Percentiles rank a stretch among this genome's conserved stretches.
Evolutionary conservation across 2,329 filamentous ascomycete species (phyloP).

Genomic region (Balansia obtecta): DNA sequence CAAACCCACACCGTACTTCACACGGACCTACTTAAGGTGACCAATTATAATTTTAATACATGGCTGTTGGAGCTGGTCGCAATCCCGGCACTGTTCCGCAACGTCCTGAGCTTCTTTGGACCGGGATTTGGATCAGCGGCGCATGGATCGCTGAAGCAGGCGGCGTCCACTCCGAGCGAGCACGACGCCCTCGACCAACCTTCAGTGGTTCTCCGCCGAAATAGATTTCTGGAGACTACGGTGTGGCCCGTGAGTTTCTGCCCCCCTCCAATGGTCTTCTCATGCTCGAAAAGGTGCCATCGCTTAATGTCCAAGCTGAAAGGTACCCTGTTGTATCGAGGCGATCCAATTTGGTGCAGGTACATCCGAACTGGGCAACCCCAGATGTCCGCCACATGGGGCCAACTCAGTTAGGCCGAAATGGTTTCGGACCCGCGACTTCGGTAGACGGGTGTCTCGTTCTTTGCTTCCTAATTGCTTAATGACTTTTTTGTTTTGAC

Average conservation of each 20-base stretch:
- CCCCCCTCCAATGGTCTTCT: neutral
- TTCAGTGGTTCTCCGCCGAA: neutral
- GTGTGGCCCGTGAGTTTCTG: neutral
- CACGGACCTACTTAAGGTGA: too few relatives aligned
- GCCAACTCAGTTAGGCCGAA: neutral
- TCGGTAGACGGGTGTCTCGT: neutral
- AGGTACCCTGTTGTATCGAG: neutral
- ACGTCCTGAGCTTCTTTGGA: constrained; percentile 10
- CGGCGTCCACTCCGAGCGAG: neutral
- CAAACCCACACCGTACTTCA: too few relatives aligned
- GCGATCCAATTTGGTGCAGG: neutral
- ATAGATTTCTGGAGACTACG: neutral
- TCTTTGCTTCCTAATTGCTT: neutral
- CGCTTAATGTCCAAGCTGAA: neutral
- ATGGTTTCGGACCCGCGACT: neutral
- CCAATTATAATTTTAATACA: too few relatives aligned
- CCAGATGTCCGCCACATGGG: constrained; percentile 1
- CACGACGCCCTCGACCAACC: neutral
- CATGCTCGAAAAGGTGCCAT: neutral
- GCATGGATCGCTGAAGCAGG: constrained; percentile 1
- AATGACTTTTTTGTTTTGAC: neutral
- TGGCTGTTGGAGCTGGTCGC: constrained; percentile 17
- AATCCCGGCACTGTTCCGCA: constrained; percentile 19
- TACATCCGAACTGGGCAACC: neutral
- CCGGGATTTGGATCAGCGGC: constrained; percentile 2